A percentile compares a stretch with the other conserved stretches of the same genome.
Evolutionary conservation across 1,139 yeast species (phyloP).

Genomic region (Blastobotrys persicus): DNA sequence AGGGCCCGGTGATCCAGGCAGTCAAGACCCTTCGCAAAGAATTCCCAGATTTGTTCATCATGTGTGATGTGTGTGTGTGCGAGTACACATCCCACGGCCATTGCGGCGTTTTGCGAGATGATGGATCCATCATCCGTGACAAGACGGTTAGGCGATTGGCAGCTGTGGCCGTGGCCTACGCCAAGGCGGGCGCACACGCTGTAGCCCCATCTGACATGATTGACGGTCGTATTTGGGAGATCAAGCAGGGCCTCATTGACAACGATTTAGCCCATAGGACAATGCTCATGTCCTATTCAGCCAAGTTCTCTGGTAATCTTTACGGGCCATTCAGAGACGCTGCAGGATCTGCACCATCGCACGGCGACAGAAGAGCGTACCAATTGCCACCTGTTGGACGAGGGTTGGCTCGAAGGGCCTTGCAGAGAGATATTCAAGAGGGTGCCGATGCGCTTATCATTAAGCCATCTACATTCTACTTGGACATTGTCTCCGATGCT

Average conservation of each 20-base stretch:
- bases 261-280: conserved; percentile 87
- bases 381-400: conserved; percentile 92
- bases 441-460: conserved; percentile 96
- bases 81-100: conserved; percentile 97
- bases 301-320: conserved; percentile 85
- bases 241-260: conserved; percentile 77
- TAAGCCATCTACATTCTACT: conserved; percentile 95
- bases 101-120: conserved; percentile 86
- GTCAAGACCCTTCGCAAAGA: conserved; percentile 59
- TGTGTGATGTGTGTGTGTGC: conserved; percentile 95
- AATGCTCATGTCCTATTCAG: conserved; percentile 89
- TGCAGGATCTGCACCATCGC: conserved; percentile 85
- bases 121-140: conserved; percentile 79
- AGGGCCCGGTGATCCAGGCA: conserved; percentile 88
- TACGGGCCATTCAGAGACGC: conserved; percentile 99
- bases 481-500: conserved; percentile 89
- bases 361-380: conserved; percentile 89
- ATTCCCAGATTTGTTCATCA: conserved; percentile 80
- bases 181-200: conserved; percentile 90
- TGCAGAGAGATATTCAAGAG: conserved; percentile 78
- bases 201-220: conserved; percentile 99
- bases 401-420: conserved; percentile 92
- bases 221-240: conserved; percentile 90
- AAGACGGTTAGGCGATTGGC: conserved; percentile 78
- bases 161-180: conserved; percentile 93